Base-by-base conservation (phyloP, 352 stramenopile genomes). In the Aphanomyces invadans region DNA sequence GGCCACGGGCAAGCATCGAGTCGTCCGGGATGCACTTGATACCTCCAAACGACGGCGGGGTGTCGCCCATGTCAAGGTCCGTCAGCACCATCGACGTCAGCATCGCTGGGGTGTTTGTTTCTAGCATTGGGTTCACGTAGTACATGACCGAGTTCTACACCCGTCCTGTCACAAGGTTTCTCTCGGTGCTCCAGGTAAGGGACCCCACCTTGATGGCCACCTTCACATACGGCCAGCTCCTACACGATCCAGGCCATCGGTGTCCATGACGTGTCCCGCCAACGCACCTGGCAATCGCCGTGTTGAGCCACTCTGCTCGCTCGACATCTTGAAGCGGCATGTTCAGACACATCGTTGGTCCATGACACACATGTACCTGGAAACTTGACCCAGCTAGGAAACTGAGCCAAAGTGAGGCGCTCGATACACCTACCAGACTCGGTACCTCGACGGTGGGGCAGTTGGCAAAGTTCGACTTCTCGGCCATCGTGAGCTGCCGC, bases 241-340 rank as follows among this genome's bases (percentile, higher is more conserved):
- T 91, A 45, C 15, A 48, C 10, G 7, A 65, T 25, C 48, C 25
- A 28, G 32, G 25, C 15, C 23, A n/a, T 17, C 9, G 21, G 45
- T 29, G 11, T 52, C 11, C 45, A 49, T 25, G 21, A 36, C 19
- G 33, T 5, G 21, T 33, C 31, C n/a, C 25, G 42, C 74, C 46
- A 70, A 76, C 64, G 68, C 72, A 60, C 73, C 67, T 25, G 29
- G 73, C 72, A 32, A 91, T 81, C 3, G 87, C 81, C 65, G 83
- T 85, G 69, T 91, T 91, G 61, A 91, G 76, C 83, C 83, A 91
- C 29, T 88, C 77, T 46, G 87, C 79, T 57, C 81, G 79, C 66
- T 91, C 83, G 21, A 88, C 73, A 44, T 91, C 83, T 2, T 79
- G 76, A 49, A 73, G 12, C 74, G 70, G 48, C 82, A 74, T 79